Evolutionary conservation across 139 green algal species (phyloP).

Genomic region (Chlorella vulgaris): DNA sequence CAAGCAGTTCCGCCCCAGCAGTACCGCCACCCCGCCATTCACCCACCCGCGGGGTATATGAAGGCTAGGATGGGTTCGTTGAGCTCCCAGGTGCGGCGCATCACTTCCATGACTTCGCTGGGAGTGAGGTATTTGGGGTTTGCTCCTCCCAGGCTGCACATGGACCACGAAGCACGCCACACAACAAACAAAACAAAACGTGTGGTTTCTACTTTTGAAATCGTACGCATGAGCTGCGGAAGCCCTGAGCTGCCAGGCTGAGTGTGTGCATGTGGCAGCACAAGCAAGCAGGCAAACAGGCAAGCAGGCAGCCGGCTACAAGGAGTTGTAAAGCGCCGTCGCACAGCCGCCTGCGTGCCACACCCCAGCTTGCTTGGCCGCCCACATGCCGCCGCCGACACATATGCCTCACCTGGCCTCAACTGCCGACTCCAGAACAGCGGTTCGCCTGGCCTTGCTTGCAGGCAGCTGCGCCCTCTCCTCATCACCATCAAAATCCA

Average conservation of each 20-base stretch:
- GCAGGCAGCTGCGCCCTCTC: neutral
- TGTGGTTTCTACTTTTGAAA: neutral
- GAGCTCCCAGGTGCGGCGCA: constrained; percentile 76
- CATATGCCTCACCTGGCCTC: neutral
- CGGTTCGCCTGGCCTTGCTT: constrained; percentile 14
- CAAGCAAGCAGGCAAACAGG: too few relatives aligned
- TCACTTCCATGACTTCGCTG: constrained; percentile 74
- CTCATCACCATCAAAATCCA: constrained; percentile 5
- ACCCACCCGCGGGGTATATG: constrained; percentile 59
- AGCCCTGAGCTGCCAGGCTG: too few relatives aligned
- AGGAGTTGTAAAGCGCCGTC: too few relatives aligned
- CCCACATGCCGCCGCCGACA: too few relatives aligned
- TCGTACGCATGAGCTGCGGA: neutral
- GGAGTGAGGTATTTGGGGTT: constrained; percentile 75
- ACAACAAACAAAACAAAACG: too few relatives aligned
- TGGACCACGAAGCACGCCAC: neutral
- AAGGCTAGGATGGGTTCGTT: constrained; percentile 72
- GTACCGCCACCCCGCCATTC: neutral
- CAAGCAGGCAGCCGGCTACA: too few relatives aligned
- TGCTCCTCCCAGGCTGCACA: neutral
- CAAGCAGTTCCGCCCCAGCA: neutral
- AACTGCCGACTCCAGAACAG: constrained; percentile 17
- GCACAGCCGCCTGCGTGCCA: too few relatives aligned
- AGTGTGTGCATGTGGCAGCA: too few relatives aligned
- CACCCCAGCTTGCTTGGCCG: too few relatives aligned